Evolutionary conservation across 2,329 filamentous ascomycete species (phyloP).

Genomic region (Hypoxylon sp.): DNA sequence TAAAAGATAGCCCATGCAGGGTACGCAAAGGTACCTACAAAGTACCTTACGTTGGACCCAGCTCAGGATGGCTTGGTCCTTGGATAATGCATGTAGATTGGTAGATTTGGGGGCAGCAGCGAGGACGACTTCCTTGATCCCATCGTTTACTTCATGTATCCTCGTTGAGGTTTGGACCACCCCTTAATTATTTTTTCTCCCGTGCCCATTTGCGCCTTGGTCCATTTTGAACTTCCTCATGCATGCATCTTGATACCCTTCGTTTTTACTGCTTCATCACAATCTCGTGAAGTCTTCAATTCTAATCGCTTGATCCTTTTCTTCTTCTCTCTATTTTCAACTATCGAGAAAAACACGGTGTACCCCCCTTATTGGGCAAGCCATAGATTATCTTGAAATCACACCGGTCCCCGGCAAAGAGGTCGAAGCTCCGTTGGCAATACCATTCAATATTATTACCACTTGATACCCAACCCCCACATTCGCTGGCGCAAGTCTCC

Average conservation of each 20-base stretch:
- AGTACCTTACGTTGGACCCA: slow-evolving; percentile 8
- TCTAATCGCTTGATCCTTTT: slow-evolving; percentile 36
- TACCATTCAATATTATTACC: slow-evolving; percentile 46
- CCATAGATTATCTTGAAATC: slow-evolving; percentile 38
- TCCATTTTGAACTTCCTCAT: slow-evolving; percentile 34
- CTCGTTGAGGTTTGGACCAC: slow-evolving; percentile 39
- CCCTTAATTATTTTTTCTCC: slow-evolving; percentile 33
- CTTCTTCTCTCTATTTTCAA: slow-evolving; percentile 6
- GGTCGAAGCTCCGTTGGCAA: slow-evolving; percentile 45
- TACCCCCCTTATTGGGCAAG: slow-evolving; percentile 22
- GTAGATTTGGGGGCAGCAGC: slow-evolving; percentile 22
- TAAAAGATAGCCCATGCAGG: slow-evolving; percentile 31
- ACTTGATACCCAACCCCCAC: slow-evolving; percentile 46
- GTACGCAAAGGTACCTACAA: slow-evolving; percentile 22
- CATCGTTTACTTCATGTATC: slow-evolving; percentile 21
- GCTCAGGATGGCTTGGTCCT: slow-evolving; percentile 23
- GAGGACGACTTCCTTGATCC: slow-evolving; percentile 36
- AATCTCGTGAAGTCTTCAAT: slow-evolving; percentile 36
- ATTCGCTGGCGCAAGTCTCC: slow-evolving; percentile 39
- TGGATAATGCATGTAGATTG: slow-evolving; percentile 1
- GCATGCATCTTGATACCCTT: slow-evolving; percentile 43
- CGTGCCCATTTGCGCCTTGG: slow-evolving; percentile 22
- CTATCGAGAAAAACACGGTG: slow-evolving; percentile 17
- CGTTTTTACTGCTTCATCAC: slow-evolving; percentile 31
- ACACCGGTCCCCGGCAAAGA: slow-evolving; percentile 35